A percentile compares a stretch with the other conserved stretches of the same genome.
phyloP scores from a whole-genome alignment of 768 basidiomycete species.

The Neoboletus brunneissimus region DNA sequence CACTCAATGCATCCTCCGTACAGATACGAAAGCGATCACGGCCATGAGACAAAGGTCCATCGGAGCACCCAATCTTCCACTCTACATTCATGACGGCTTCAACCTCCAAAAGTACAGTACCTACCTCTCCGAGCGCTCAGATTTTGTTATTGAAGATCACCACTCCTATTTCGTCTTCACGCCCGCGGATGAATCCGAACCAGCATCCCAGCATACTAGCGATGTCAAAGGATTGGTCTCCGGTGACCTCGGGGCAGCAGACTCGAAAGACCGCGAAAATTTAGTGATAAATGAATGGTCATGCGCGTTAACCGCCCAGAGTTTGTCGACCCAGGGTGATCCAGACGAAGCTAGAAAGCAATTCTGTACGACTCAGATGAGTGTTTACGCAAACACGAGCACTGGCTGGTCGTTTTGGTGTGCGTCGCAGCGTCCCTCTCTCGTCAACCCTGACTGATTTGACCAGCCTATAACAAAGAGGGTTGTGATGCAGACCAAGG shows the following conservation, averaged over 20 bases:
- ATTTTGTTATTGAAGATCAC: constrained; percentile 72
- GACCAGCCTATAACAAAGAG: constrained; percentile 59
- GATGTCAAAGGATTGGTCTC: constrained; percentile 31
- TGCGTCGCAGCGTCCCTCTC: constrained; percentile 29
- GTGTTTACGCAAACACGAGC: constrained; percentile 51
- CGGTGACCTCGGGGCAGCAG: constrained; percentile 19
- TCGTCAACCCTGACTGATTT: neutral
- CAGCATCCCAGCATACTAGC: constrained; percentile 42
- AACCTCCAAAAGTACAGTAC: constrained; percentile 37
- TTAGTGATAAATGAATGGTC: constrained; percentile 53
- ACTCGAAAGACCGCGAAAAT: constrained; percentile 36
- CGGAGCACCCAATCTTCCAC: constrained; percentile 42
- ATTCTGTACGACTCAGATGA: constrained; percentile 60
- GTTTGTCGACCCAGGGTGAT: constrained; percentile 47
- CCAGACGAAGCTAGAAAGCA: constrained; percentile 41
- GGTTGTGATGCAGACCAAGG: constrained; percentile 54
- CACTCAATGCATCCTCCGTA: neutral
- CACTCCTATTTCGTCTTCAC: constrained; percentile 74
- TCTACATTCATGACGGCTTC: constrained; percentile 73
- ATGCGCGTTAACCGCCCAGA: constrained; percentile 46
- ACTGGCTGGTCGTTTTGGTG: constrained; percentile 75
- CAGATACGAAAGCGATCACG: constrained; percentile 21
- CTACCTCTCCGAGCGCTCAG: constrained; percentile 47
- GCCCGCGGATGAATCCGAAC: constrained; percentile 44
- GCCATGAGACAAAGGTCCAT: constrained; percentile 20